phyloP scores from a whole-genome alignment of 2,329 filamentous ascomycete genomes.

The Aphanoascus verrucosus region DNA sequence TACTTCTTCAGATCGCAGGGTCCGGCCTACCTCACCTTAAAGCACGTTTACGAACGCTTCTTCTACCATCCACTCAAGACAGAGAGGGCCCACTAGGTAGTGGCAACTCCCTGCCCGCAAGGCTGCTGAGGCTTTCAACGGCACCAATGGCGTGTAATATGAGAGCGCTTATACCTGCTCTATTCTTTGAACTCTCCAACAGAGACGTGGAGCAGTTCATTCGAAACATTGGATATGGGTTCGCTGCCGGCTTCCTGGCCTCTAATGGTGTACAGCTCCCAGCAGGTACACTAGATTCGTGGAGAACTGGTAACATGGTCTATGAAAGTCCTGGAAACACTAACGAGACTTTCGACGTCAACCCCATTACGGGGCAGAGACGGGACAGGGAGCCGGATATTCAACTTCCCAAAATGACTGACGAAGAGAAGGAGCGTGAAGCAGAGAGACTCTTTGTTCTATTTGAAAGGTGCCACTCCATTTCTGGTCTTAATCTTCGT shows the following conservation, averaged over 20 bases:
- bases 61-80: background rate
- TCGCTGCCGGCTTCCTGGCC: background rate
- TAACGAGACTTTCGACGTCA: conserved; percentile 38
- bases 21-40: background rate
- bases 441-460: conserved; percentile 71
- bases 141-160: background rate
- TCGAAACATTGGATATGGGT: background rate
- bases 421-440: conserved; percentile 76
- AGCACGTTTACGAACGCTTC: background rate
- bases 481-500: no score
- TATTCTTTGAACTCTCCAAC: background rate
- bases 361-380: conserved; percentile 71
- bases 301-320: background rate
- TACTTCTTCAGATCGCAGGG: background rate
- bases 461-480: conserved; percentile 54
- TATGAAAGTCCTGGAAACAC: background rate
- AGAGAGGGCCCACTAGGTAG: background rate
- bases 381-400: conserved; percentile 48
- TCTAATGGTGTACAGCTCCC: background rate
- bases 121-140: background rate
- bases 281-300: background rate
- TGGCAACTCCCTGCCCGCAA: background rate
- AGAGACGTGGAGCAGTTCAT: background rate
- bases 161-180: background rate
- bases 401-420: conserved; percentile 55